phyloP scores from a whole-genome alignment of 805 yeast species.

The Candida xyloterini region DNA sequence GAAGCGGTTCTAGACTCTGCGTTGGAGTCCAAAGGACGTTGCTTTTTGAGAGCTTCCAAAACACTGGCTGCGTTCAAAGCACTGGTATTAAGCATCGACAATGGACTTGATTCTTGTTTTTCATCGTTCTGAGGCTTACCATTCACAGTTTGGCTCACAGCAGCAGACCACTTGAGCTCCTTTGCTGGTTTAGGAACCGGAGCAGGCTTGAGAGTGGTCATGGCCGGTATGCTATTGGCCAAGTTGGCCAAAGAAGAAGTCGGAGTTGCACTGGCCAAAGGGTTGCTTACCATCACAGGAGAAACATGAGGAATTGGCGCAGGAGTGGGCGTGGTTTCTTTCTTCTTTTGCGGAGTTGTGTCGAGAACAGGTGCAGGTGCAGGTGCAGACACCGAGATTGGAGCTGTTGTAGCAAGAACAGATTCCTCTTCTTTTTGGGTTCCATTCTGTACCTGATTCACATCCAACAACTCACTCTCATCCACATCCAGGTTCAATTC shows the following conservation, averaged over 20 bases:
- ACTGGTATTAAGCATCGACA: slow-evolving; percentile 25
- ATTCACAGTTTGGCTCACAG: slow-evolving; percentile 25
- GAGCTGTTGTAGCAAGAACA: slow-evolving; percentile 10
- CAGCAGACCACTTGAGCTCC: slow-evolving; percentile 35
- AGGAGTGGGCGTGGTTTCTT: slow-evolving; percentile 11
- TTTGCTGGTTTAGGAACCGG: slow-evolving; percentile 34
- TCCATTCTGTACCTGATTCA: slow-evolving; percentile 12
- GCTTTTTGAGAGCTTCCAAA: slow-evolving; percentile 35
- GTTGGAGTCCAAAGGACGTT: slow-evolving; percentile 27
- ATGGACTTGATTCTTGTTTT: slow-evolving; percentile 1
- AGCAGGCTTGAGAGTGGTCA: slow-evolving; percentile 35
- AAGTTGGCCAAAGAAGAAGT: slow-evolving; percentile 18
- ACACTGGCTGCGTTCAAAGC: slow-evolving; percentile 38
- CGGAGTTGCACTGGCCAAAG: slow-evolving; percentile 5
- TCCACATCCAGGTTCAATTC: slow-evolving; percentile 67
- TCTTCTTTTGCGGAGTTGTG: background rate
- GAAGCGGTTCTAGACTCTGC: slow-evolving; percentile 6
- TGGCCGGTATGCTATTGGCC: slow-evolving; percentile 17
- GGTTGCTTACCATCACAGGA: slow-evolving; percentile 2
- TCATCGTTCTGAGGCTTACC: slow-evolving; percentile 7
- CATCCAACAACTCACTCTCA: slow-evolving; percentile 31
- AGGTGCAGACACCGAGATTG: slow-evolving; percentile 5
- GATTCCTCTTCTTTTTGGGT: slow-evolving; percentile 19
- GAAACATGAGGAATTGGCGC: slow-evolving; percentile 9
- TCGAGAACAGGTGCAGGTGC: slow-evolving; percentile 12